These are phyloP conservation scores for Coniochaeta sp. DNA, from an alignment of 2,329 filamentous ascomycete species.

Conservation along the genomic window DNA sequence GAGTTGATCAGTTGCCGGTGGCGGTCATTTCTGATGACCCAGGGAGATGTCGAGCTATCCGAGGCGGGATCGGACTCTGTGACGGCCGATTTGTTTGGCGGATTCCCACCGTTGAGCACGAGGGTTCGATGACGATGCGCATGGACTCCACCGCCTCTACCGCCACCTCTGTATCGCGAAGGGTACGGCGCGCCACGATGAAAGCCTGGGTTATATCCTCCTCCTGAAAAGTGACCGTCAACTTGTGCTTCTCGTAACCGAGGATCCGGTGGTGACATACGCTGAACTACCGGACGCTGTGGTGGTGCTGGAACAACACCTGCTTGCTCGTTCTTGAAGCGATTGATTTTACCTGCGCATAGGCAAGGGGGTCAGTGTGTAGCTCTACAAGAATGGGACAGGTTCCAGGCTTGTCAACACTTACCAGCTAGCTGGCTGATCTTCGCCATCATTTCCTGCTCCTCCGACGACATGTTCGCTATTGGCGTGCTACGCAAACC, in stretches of 20 bases:
- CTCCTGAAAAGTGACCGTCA: conserved; percentile 14
- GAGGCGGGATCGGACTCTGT: conserved; percentile 20
- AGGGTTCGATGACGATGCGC: conserved; percentile 47
- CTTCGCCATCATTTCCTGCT: conserved; percentile 44
- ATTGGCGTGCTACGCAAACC: not conserved
- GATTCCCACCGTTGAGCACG: conserved; percentile 46
- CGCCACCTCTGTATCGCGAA: conserved; percentile 20
- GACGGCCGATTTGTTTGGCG: conserved; percentile 18
- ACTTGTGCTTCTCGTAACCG: conserved; percentile 1
- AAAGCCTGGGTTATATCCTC: conserved; percentile 9
- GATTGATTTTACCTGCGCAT: conserved; percentile 67
- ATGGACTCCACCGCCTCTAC: conserved; percentile 23
- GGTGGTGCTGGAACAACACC: conserved; percentile 21
- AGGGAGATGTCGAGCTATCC: conserved; percentile 36
- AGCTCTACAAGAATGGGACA: not conserved
- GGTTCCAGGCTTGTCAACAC: conserved; percentile 8
- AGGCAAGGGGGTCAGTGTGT: not conserved
- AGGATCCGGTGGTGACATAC: conserved; percentile 20
- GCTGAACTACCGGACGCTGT: conserved; percentile 18
- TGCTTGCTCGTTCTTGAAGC: conserved; percentile 60
- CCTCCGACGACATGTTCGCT: conserved; percentile 35
- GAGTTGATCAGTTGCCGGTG: conserved; percentile 80
- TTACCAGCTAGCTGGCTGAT: conserved; percentile 45
- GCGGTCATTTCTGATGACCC: conserved; percentile 67
- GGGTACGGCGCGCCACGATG: conserved; percentile 18